Conservation (phyloP, 139 green algal genomes). For the Closterium sp. region DNA sequence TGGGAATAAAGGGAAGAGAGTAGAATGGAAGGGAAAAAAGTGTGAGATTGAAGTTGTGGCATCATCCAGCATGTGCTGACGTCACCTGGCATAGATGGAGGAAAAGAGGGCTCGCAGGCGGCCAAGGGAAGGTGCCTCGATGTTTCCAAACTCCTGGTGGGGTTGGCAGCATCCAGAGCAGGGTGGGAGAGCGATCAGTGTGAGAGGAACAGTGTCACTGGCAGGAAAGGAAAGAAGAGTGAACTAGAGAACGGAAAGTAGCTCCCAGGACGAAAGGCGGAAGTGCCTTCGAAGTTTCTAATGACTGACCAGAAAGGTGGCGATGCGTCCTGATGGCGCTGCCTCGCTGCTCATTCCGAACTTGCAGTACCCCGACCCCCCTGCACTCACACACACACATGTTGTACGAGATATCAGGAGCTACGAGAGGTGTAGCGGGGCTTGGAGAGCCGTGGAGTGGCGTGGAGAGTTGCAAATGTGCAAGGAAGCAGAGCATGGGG, state of each 20-base stretch:
- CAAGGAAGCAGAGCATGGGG: background rate
- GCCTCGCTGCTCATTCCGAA: background rate
- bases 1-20: too few relatives aligned
- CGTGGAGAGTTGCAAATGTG: too few relatives aligned
- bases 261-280: background rate
- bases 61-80: too few relatives aligned
- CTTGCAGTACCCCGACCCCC: background rate
- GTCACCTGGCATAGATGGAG: background rate
- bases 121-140: background rate
- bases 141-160: constrained; percentile 8
- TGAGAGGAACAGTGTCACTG: background rate
- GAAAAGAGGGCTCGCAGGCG: background rate
- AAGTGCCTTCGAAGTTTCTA: background rate
- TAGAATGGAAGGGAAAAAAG: too few relatives aligned
- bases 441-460: too few relatives aligned
- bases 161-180: background rate
- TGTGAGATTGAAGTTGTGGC: too few relatives aligned
- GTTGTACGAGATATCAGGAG: too few relatives aligned
- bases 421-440: too few relatives aligned
- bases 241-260: background rate
- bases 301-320: background rate
- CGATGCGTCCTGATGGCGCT: background rate
- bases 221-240: background rate
- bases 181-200: too few relatives aligned
- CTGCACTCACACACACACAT: background rate